Evolutionary conservation across 352 stramenopile genomes (phyloP).

Genomic region (Globisporangium spinosum): DNA sequence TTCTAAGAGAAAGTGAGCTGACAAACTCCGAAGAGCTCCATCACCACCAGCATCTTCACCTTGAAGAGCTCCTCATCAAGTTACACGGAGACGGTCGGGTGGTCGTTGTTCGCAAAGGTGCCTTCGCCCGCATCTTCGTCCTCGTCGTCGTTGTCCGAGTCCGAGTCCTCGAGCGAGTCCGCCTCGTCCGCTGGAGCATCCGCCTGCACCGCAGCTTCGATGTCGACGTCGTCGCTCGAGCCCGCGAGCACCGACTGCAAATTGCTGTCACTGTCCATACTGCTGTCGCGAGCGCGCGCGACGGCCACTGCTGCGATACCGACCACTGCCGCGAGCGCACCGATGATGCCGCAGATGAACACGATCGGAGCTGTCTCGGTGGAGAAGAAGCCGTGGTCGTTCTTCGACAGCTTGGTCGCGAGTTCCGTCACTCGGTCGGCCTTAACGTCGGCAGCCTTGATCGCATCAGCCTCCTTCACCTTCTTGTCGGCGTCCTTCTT

Average conservation of each 20-base stretch:
- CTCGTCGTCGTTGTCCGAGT: slow-evolving; percentile 39
- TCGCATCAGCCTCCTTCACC: slow-evolving; percentile 8
- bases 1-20: neutral
- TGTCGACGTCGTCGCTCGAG: slow-evolving; percentile 42
- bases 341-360: slow-evolving; percentile 64
- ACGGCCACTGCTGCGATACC: slow-evolving; percentile 58
- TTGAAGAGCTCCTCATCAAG: neutral
- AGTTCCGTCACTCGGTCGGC: slow-evolving; percentile 46
- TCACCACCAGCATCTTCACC: neutral
- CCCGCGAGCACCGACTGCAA: slow-evolving; percentile 41
- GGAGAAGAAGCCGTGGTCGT: slow-evolving; percentile 36
- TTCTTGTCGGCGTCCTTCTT: slow-evolving; percentile 7
- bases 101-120: slow-evolving; percentile 48
- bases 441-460: slow-evolving; percentile 10
- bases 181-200: slow-evolving; percentile 35
- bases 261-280: slow-evolving; percentile 19
- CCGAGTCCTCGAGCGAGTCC: slow-evolving; percentile 46
- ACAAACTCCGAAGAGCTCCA: neutral
- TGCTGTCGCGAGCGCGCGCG: slow-evolving; percentile 25
- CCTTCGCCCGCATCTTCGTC: slow-evolving; percentile 48
- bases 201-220: slow-evolving; percentile 38
- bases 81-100: slow-evolving; percentile 28
- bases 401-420: slow-evolving; percentile 47
- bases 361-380: slow-evolving; percentile 41
- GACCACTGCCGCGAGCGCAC: slow-evolving; percentile 58